Percentiles rank a stretch among this genome's conserved stretches.
phyloP scores from a whole-genome alignment of 306 rosid genomes.

The Ceratonia siliqua region DNA sequence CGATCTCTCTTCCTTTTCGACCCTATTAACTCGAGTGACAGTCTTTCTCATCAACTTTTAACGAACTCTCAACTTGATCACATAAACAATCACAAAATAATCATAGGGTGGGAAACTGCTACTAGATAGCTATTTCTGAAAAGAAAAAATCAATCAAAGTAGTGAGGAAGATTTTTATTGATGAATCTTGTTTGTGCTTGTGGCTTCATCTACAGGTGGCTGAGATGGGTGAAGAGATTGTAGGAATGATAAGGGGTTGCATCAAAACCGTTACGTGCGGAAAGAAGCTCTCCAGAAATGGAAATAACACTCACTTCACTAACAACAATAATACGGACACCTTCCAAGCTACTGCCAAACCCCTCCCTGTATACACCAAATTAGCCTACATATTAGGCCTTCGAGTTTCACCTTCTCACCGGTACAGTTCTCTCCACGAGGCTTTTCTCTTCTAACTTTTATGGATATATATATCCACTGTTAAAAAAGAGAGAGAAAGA shows the following conservation, averaged over 20 bases:
- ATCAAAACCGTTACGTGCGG: conserved; percentile 96
- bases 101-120: background rate
- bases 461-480: too few relatives aligned
- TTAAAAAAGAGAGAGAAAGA: too few relatives aligned
- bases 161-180: background rate
- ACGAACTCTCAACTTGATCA: background rate
- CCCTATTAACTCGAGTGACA: too few relatives aligned
- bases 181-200: background rate
- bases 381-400: conserved; percentile 86
- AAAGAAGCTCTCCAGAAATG: conserved; percentile 49
- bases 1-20: background rate
- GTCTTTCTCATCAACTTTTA: background rate
- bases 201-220: conserved; percentile 70
- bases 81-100: background rate
- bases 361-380: conserved; percentile 69
- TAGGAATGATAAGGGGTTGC: conserved; percentile 90
- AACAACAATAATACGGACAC: background rate
- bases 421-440: conserved; percentile 52
- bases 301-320: conserved; percentile 17
- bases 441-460: background rate
- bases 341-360: conserved; percentile 20
- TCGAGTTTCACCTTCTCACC: conserved; percentile 80
- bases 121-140: too few relatives aligned
- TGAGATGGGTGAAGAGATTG: conserved; percentile 61
- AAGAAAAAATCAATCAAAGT: too few relatives aligned